Evolutionary conservation across 768 basidiomycete species (phyloP).

Genomic region (Serendipita indica): DNA sequence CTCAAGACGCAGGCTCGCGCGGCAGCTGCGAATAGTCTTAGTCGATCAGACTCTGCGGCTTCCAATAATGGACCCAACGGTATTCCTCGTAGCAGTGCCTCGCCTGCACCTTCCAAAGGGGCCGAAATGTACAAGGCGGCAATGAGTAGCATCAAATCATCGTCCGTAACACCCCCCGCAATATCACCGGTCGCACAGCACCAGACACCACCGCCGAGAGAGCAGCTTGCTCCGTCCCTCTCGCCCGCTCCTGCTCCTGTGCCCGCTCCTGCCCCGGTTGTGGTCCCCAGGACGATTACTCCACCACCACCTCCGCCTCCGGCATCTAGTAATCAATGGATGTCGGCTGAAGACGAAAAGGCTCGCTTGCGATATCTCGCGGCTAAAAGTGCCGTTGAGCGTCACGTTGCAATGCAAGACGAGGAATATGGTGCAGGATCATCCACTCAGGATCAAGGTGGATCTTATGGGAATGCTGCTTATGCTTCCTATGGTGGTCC

Average conservation of each 20-base stretch:
- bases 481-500: not conserved
- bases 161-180: not conserved
- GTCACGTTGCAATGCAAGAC: conserved; percentile 30
- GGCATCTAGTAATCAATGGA: conserved; percentile 22
- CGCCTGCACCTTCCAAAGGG: not conserved
- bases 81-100: not conserved
- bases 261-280: conserved; percentile 12
- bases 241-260: conserved; percentile 17
- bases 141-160: conserved; percentile 11
- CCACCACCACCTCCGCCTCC: conserved; percentile 23
- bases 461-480: not conserved
- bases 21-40: not conserved
- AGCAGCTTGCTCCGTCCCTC: conserved; percentile 17
- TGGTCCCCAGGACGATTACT: conserved; percentile 17
- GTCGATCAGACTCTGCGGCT: not conserved
- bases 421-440: conserved; percentile 13
- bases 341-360: conserved; percentile 61
- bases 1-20: conserved; percentile 23
- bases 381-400: conserved; percentile 55
- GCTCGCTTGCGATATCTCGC: conserved; percentile 53
- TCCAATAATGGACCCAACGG: not conserved
- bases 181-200: not conserved
- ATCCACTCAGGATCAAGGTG: conserved; percentile 12
- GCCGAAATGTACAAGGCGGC: conserved; percentile 12
- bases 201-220: conserved; percentile 17